Base-by-base conservation (phyloP, 2,329 filamentous ascomycete species). In the Ambrosiella xylebori region DNA sequence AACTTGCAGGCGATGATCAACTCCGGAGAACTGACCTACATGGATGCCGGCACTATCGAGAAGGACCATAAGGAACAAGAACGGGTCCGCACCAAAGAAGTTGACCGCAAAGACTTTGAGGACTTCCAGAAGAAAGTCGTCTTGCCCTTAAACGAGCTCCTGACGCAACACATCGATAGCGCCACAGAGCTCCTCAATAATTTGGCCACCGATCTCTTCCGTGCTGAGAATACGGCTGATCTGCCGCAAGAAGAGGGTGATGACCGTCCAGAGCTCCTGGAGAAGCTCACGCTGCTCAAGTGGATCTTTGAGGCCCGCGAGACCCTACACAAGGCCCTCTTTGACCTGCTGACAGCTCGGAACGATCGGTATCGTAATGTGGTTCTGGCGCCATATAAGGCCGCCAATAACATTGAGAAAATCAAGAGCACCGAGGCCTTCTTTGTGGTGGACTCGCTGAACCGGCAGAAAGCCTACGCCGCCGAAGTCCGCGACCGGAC, bases 221-320 rank as follows among this genome's bases (percentile, higher is more conserved):
- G 53, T 58, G 51, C 56, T 61, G 82, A 81, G 56, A 70, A 84
- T 79, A 59, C 84, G 79, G 66, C 89, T 0, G 91, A 95, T 65
- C 81, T 88, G 68, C 85, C 89, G 0, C 90, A 96, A 68, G 89
- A 95, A 69, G 91, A 96, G 71, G 91, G 93, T 15, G 91, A 97
- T 64, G 91, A 96, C 68, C 84, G 90, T 67, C 93, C 93, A 0
- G 93, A 98, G 69, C 76, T 97, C 0, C 74, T 97, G 1, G 93
- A 98, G 69, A 95, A 95, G 70, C 76, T 98, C 11, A 97, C 91
- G 0, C 79, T 96, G 53, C 76, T 97, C 12, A 98, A 97, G 66
- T 97, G 93, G 90, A 82, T 97, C 7, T 97, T 96, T 64, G 93
- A 98, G 68, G 85, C 86, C 0, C 83, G 90, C n/a, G 93, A 98